Base-by-base conservation (phyloP, 228 moss, liverwort and hornwort species). In the Sphagnum fallax region DNA sequence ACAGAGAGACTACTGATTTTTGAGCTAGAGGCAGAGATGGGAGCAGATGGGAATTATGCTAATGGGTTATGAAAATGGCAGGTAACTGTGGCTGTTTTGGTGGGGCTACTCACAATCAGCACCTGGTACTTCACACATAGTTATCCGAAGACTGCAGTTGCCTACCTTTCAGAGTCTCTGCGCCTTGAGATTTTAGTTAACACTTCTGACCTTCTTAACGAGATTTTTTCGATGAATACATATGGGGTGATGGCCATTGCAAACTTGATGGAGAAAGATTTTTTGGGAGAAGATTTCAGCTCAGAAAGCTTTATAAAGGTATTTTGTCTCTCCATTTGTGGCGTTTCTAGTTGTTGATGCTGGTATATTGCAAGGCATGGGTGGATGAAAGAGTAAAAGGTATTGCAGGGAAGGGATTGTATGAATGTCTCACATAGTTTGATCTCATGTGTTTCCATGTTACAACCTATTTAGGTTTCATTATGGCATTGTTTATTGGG, bases 71-170 rank as follows among this genome's bases (percentile, higher is more conserved):
- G 32, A 32, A 32, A 32, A 32, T 32, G 55, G 52, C 79, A 85
- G 85, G 82, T 85, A 52, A 79, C 85, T 15, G 86, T 86, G 78
- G 86, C 82, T 62, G 83, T 86, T 67, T 52, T 86, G 80, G 86
- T 86, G 68, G 86, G 86, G 64, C 82, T 86, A 62, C 78, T 86
- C 58, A 86, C 86, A 9, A 68, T 86, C 70, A 86, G 86, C 76
- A 86, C 86, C 70, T 86, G 86, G 86, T 86, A 82, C 65, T 86
- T 86, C 72, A 86, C 86, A 48, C 86, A 86, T 67, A 86, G 83
- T 74, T 86, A 86, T 57, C 86, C 86, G 11, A 86, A 86, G 74
- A 83, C 72, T 76, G 86, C 86, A 5, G 80, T 86, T 6, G 86
- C 86, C 52, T 78, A 67, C 70, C 83, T 86, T 63, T 86, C 86